phyloP scores from a whole-genome alignment of 2,329 filamentous ascomycete genomes.

The Tolypocladium endophyticum region DNA sequence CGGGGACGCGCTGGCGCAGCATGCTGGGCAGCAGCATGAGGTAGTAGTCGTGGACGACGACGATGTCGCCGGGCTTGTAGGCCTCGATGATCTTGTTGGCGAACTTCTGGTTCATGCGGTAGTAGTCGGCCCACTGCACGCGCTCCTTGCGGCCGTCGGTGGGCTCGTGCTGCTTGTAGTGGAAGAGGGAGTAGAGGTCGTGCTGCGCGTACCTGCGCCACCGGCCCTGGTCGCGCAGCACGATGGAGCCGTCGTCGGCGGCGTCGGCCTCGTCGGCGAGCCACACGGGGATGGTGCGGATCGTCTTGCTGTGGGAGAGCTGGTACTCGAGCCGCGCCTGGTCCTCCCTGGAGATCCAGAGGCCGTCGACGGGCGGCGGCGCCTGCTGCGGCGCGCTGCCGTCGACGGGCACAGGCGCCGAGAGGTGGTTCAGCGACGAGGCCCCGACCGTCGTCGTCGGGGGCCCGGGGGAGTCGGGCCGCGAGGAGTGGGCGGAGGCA shows the following conservation, averaged over 20 bases:
- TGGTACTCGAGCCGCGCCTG: conserved; percentile 64
- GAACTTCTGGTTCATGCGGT: conserved; percentile 85
- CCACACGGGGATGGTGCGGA: conserved; percentile 82
- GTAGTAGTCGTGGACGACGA: conserved; percentile 92
- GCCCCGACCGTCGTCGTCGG: conserved; percentile 35
- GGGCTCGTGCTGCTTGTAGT: conserved; percentile 92
- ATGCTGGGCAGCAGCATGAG: conserved; percentile 82
- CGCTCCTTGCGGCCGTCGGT: conserved; percentile 75
- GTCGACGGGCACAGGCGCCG: conserved; percentile 69
- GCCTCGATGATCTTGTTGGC: conserved; percentile 78
- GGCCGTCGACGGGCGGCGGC: conserved; percentile 53
- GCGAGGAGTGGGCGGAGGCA: conserved; percentile 30
- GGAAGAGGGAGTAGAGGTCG: conserved; percentile 84
- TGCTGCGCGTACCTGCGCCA: conserved; percentile 90
- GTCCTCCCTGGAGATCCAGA: conserved; percentile 61
- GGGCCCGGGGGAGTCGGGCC: conserved; percentile 32
- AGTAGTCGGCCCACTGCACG: conserved; percentile 84
- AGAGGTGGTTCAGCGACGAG: conserved; percentile 58
- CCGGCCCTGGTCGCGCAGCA: conserved; percentile 69
- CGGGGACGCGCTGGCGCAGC: conserved; percentile 73
- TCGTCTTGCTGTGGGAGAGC: conserved; percentile 60
- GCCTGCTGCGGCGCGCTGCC: conserved; percentile 41
- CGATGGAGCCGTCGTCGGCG: conserved; percentile 49
- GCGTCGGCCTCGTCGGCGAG: conserved; percentile 66
- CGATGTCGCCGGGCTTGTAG: conserved; percentile 86